phyloP scores from a whole-genome alignment of 495 filamentous ascomycete species.

The Neurospora sp. region DNA sequence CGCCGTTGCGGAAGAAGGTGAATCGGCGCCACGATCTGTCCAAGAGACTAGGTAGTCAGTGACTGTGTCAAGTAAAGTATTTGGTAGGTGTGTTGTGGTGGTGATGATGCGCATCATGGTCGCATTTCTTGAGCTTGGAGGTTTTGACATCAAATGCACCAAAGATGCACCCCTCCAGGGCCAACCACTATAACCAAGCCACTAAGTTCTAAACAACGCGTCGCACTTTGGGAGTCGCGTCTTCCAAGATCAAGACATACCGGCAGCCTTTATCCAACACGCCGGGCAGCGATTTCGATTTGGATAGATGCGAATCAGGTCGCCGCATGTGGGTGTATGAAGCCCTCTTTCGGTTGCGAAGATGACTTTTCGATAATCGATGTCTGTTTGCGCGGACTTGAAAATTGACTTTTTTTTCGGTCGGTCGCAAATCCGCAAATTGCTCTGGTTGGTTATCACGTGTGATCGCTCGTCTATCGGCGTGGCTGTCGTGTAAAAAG shows the following conservation, averaged over 20 bases:
- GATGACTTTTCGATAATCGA: neutral
- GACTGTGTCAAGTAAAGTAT: conserved; percentile 7
- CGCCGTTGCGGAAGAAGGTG: conserved; percentile 33
- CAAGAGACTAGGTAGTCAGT: neutral
- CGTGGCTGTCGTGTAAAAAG: conserved; percentile 28
- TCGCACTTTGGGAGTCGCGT: neutral
- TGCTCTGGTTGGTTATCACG: neutral
- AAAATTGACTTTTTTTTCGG: neutral
- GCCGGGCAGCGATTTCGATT: conserved; percentile 2
- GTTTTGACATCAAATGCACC: neutral
- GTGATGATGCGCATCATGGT: neutral
- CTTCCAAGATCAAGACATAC: conserved; percentile 7
- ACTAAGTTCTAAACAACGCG: neutral
- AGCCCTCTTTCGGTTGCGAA: neutral
- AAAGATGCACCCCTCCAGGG: neutral
- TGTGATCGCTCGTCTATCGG: conserved; percentile 18
- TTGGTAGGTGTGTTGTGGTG: neutral
- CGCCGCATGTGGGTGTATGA: conserved; percentile 1
- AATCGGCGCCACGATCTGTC: conserved; percentile 42
- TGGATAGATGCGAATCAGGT: neutral
- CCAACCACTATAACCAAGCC: neutral
- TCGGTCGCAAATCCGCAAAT: neutral
- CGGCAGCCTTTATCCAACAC: conserved; percentile 16
- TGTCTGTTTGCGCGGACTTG: neutral
- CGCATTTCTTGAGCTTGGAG: neutral